A percentile compares a stretch with the other conserved stretches of the same genome.
These are phyloP conservation scores for Aeschynomene evenia DNA, from an alignment of 306 rosid genomes.

Conservation along the genomic window DNA sequence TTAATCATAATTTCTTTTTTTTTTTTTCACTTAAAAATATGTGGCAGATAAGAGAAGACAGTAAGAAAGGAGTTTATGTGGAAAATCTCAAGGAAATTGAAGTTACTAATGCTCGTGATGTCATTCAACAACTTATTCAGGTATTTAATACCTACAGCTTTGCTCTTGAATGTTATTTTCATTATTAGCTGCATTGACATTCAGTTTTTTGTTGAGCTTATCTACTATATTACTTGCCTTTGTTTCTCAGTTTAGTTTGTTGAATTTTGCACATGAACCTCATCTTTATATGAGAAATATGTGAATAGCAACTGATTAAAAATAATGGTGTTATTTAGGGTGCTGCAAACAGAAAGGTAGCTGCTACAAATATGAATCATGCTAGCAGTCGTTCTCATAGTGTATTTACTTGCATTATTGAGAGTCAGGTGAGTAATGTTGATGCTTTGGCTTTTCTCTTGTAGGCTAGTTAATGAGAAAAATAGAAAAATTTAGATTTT, in stretches of 20 bases:
- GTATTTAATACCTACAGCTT: constrained; percentile 40
- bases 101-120: constrained; percentile 88
- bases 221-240: background rate
- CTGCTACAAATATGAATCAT: constrained; percentile 95
- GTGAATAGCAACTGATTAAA: constrained; percentile 25
- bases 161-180: constrained; percentile 11
- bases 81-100: constrained; percentile 91
- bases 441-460: background rate
- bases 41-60: constrained; percentile 88
- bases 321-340: constrained; percentile 55
- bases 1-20: background rate
- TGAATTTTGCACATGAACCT: constrained; percentile 15
- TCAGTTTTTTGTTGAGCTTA: background rate
- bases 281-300: background rate
- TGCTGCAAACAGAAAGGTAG: constrained; percentile 91
- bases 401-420: constrained; percentile 95
- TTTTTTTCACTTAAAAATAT: background rate
- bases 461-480: background rate
- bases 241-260: background rate
- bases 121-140: constrained; percentile 84
- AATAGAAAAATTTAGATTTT: background rate
- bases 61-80: constrained; percentile 90
- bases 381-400: constrained; percentile 99
- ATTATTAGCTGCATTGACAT: background rate
- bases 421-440: constrained; percentile 69